Evolutionary conservation across 2,329 filamentous ascomycete genomes (phyloP), one percentile per base, ranked within the genome.

Genomic region (Phaeosphaeriaceae sp.): DNA sequence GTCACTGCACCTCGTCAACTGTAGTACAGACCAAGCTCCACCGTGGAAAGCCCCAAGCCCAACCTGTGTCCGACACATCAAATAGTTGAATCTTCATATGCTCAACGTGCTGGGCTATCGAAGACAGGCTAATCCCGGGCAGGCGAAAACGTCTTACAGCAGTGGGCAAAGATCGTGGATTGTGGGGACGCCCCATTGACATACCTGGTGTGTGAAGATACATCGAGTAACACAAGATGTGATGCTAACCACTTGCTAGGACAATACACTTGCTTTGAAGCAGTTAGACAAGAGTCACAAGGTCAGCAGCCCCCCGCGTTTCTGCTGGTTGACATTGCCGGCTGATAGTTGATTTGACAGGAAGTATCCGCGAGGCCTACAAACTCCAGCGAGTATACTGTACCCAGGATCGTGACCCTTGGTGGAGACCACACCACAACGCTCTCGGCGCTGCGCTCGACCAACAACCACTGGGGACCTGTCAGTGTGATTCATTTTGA

Each of bases 401-500:
- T 78, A 11, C 84, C 84, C 13, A 77, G 83, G 21, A 84, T 86
- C 49, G 78, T 86, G 25, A 83, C 81, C 1, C 69, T 86, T 0
- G 84, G 84, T 11, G 84, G 84, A 22, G 84, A 86, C 62, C 84
- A 86, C 71, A 85, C 84, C 0, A 86, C 84, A 0, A 86, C 84
- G 0, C 72, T 86, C 6, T 80, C 83, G 2, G 83, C 83, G 0
- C 66, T 86, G 62, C 71, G 84, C 51, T 84, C 83, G 2, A 81
- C 82, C 0, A 71, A 80, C 62, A 59, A 79, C 3, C 78, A 79
- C 51, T 88, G 83, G 83, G 85, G 84, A 0, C 70, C 78, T 15
- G 82, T 86, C 2, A 85, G 82, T 60, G 83, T 86, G 6, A 85
- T 86, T n/a, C 84, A 86, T 69, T 86, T 86, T 62, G 84, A 86